Conservation (phyloP, 768 basidiomycete genomes). For the Mycena epipterygia region DNA sequence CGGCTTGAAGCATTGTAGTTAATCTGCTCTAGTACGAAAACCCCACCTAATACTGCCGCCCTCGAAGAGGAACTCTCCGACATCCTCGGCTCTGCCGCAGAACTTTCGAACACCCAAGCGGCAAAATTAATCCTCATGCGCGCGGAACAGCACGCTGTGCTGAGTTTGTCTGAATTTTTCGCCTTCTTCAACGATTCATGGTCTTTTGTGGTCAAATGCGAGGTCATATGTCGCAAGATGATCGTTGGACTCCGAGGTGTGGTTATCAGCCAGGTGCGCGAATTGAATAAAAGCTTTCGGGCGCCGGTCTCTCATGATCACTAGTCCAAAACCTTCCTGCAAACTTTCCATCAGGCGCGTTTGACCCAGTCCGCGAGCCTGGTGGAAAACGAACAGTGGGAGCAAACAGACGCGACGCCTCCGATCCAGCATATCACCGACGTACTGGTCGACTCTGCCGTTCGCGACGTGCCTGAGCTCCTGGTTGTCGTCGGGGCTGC, state of each 20-base stretch:
- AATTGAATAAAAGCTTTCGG: conserved; percentile 6
- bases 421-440: conserved; percentile 79
- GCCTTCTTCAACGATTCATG: conserved; percentile 88
- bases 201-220: conserved; percentile 91
- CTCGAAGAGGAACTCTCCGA: conserved; percentile 80
- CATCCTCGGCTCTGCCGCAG: conserved; percentile 83
- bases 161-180: conserved; percentile 82
- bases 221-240: conserved; percentile 89
- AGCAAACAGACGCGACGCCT: conserved; percentile 78
- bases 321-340: conserved; percentile 90
- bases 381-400: conserved; percentile 98
- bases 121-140: conserved; percentile 85
- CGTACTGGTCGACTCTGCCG: conserved; percentile 83
- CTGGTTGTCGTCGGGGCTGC: conserved; percentile 50
- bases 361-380: conserved; percentile 87
- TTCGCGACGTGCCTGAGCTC: conserved; percentile 84
- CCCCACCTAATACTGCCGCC: conserved; percentile 55
- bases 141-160: conserved; percentile 81
- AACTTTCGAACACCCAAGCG: conserved; percentile 86
- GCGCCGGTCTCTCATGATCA: conserved; percentile 17
- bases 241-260: conserved; percentile 93
- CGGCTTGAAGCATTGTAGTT: neutral
- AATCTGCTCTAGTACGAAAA: conserved; percentile 50
- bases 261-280: conserved; percentile 81
- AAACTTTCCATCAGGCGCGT: conserved; percentile 85